Conservation (phyloP, 257 asterid genomes). For the Echites panduratus region DNA sequence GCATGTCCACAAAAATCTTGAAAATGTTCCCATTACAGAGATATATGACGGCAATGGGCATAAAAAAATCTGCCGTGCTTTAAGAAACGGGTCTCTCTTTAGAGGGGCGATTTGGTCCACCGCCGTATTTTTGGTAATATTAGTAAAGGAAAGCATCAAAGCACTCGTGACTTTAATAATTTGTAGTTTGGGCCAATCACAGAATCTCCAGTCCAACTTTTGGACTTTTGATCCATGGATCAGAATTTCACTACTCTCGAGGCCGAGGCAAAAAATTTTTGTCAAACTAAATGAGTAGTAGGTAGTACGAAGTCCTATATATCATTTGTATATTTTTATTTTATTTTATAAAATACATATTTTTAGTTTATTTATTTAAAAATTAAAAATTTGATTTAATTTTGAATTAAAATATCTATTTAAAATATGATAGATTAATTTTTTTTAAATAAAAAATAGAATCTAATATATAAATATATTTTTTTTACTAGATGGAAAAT, state of each 20-base stretch:
- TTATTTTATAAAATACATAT: too few species aligned
- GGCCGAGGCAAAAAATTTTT: neutral
- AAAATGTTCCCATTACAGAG: neutral
- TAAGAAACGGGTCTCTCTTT: neutral
- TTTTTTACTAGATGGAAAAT: too few species aligned
- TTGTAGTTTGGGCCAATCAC: neutral
- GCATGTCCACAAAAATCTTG: neutral
- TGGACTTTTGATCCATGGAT: constrained; percentile 21
- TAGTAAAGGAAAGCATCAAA: constrained; percentile 4
- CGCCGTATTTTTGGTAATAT: constrained; percentile 15
- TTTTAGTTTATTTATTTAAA: too few species aligned
- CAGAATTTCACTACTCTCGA: neutral
- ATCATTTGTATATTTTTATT: too few species aligned
- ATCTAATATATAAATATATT: too few species aligned
- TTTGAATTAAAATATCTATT: too few species aligned
- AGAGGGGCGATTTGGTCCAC: constrained; percentile 16
- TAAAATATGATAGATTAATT: too few species aligned
- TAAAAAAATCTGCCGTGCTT: constrained; percentile 12
- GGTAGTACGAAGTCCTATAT: too few species aligned
- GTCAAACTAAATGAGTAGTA: neutral
- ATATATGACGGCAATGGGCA: neutral
- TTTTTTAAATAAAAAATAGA: too few species aligned
- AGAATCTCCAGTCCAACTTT: constrained; percentile 7
- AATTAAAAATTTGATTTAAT: too few species aligned
- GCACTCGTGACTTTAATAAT: constrained; percentile 10